These are phyloP conservation scores for Peltaster fructicola DNA, from an alignment of 2,329 filamentous ascomycete species.

Conservation along the genomic window DNA sequence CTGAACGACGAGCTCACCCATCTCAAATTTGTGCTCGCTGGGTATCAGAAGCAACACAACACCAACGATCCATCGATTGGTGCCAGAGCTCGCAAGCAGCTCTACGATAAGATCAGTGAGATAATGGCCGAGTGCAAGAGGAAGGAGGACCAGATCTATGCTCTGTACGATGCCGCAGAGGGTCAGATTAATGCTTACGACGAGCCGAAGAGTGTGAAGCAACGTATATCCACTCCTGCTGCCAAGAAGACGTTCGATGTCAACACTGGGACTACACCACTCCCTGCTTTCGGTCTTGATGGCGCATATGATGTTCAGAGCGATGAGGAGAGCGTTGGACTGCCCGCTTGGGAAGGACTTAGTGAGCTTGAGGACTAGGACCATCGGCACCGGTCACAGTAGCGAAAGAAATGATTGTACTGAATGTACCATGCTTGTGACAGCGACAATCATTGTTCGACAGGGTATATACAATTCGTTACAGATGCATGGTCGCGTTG, in stretches of 20 bases:
- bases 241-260: constrained; percentile 18
- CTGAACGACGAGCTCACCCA: constrained; percentile 66
- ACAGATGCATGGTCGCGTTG: too few species aligned
- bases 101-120: constrained; percentile 43
- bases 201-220: constrained; percentile 43
- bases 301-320: constrained; percentile 9
- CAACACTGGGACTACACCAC: constrained; percentile 10
- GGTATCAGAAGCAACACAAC: constrained; percentile 45
- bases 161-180: constrained; percentile 67
- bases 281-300: constrained; percentile 6
- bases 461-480: too few species aligned
- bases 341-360: constrained; percentile 17
- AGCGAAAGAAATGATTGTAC: too few species aligned
- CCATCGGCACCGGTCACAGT: too few species aligned
- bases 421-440: too few species aligned
- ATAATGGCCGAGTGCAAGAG: constrained; percentile 48
- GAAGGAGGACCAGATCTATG: constrained; percentile 67
- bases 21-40: constrained; percentile 49
- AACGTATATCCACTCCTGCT: neutral
- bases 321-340: constrained; percentile 14
- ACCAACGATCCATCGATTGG: constrained; percentile 48
- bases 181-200: constrained; percentile 52
- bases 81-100: constrained; percentile 42
- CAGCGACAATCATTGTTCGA: too few species aligned
- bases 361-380: too few species aligned